Conservation (phyloP, 2,329 filamentous ascomycete genomes). For the Dryadomyces sulphureus region DNA sequence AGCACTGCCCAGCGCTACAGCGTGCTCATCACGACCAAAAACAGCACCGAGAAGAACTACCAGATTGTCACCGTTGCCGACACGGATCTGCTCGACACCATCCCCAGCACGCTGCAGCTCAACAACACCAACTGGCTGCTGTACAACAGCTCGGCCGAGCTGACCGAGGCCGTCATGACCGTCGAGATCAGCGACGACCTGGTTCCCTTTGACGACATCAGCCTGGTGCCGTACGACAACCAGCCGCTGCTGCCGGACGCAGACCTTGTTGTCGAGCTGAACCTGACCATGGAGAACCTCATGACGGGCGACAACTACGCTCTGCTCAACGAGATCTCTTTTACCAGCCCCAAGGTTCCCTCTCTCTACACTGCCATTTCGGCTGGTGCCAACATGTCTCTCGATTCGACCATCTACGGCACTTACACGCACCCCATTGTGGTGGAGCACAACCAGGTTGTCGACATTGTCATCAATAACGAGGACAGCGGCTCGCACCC, state of each 20-base stretch:
- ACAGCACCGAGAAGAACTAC: slow-evolving; percentile 47
- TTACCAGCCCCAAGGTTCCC: slow-evolving; percentile 60
- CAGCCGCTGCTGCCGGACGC: slow-evolving; percentile 44
- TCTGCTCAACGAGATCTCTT: slow-evolving; percentile 67
- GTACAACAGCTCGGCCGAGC: slow-evolving; percentile 36
- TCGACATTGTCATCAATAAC: slow-evolving; percentile 68
- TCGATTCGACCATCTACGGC: slow-evolving; percentile 49
- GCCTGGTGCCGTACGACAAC: slow-evolving; percentile 53
- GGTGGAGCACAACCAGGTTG: slow-evolving; percentile 49
- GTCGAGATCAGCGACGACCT: slow-evolving; percentile 31
- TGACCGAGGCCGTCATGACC: slow-evolving; percentile 20
- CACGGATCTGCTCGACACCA: slow-evolving; percentile 49
- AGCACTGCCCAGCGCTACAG: slow-evolving; percentile 52
- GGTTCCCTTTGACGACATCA: slow-evolving; percentile 58
- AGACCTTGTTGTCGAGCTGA: slow-evolving; percentile 47
- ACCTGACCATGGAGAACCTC: slow-evolving; percentile 52
- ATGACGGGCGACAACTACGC: slow-evolving; percentile 30
- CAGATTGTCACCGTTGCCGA: slow-evolving; percentile 33
- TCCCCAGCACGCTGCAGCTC: slow-evolving; percentile 54
- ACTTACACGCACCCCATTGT: slow-evolving; percentile 51
- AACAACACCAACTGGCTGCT: slow-evolving; percentile 52
- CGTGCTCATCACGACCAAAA: slow-evolving; percentile 48
- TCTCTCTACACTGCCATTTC: slow-evolving; percentile 64
- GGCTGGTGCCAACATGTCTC: slow-evolving; percentile 34
- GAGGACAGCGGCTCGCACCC: slow-evolving; percentile 56